Evolutionary conservation across 371 early-diverging fungal genomes (phyloP).

Genomic region (Apophysomyces elegans): DNA sequence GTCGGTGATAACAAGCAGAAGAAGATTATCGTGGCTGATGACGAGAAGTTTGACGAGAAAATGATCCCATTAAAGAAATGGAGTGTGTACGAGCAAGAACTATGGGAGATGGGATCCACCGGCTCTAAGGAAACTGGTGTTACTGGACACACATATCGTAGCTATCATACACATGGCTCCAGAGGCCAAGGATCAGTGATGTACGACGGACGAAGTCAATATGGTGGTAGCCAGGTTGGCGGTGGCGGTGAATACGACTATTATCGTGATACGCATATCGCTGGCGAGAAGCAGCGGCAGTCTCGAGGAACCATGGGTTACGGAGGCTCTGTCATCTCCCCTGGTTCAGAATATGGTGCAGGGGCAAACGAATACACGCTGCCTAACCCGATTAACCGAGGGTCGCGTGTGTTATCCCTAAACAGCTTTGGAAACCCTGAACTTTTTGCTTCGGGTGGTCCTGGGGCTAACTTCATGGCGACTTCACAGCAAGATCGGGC

Average conservation of each 20-base stretch:
- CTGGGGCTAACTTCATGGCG: not conserved
- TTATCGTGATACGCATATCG: constrained; percentile 32
- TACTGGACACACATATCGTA: constrained; percentile 30
- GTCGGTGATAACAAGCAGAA: constrained; percentile 65
- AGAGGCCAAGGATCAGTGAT: constrained; percentile 76
- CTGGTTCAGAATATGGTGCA: constrained; percentile 24
- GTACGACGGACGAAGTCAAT: constrained; percentile 27
- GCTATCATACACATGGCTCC: constrained; percentile 60
- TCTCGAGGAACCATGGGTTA: constrained; percentile 22
- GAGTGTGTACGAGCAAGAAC: constrained; percentile 84
- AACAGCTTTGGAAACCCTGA: constrained; percentile 41
- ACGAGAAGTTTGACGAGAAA: constrained; percentile 78
- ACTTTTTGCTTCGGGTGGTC: not conserved
- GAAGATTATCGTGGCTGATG: constrained; percentile 53
- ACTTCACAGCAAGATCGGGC: constrained; percentile 1
- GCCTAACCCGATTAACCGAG: constrained; percentile 31
- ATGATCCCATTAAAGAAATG: constrained; percentile 87
- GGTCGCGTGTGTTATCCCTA: constrained; percentile 41
- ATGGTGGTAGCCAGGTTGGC: constrained; percentile 22
- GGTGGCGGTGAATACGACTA: constrained; percentile 38
- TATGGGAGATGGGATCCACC: constrained; percentile 67
- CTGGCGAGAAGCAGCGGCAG: constrained; percentile 15
- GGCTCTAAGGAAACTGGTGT: constrained; percentile 48
- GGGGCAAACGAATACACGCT: constrained; percentile 26
- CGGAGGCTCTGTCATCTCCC: constrained; percentile 22